phyloP scores from a whole-genome alignment of 495 filamentous ascomycete genomes.

The Penicillium coffeae region DNA sequence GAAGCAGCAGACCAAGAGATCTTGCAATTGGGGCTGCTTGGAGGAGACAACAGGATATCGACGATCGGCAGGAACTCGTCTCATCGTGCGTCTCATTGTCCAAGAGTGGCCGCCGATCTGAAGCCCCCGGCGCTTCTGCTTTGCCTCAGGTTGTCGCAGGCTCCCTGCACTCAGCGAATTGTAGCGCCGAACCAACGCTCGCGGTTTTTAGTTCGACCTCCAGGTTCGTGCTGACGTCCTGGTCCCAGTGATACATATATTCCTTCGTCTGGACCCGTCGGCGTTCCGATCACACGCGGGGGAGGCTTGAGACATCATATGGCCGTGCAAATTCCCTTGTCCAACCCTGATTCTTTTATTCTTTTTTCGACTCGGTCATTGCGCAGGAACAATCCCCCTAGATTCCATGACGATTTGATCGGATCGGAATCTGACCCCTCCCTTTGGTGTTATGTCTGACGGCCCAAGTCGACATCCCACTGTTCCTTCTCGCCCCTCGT shows the following conservation, averaged over 20 bases:
- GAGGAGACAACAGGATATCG: too few species aligned
- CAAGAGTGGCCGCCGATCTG: constrained; percentile 23
- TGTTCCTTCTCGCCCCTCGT: constrained; percentile 16
- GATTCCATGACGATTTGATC: constrained; percentile 17
- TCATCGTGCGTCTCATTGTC: constrained; percentile 12
- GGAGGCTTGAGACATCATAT: constrained; percentile 25
- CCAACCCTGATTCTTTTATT: background rate
- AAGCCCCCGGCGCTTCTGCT: constrained; percentile 30
- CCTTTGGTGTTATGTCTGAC: constrained; percentile 24
- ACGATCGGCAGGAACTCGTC: constrained; percentile 22
- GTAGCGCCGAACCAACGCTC: constrained; percentile 13
- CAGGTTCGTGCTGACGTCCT: constrained; percentile 18
- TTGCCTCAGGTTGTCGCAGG: constrained; percentile 21
- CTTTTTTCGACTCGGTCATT: constrained; percentile 1
- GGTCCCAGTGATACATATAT: constrained; percentile 12
- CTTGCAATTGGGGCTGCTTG: too few species aligned
- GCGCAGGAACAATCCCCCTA: constrained; percentile 12
- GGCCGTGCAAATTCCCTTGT: background rate
- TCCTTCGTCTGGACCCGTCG: constrained; percentile 1
- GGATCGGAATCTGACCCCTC: constrained; percentile 20
- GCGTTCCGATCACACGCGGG: constrained; percentile 6
- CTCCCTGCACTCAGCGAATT: constrained; percentile 21
- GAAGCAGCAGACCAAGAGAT: too few species aligned
- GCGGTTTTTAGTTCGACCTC: constrained; percentile 10
- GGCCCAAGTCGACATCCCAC: constrained; percentile 11